Percentiles rank a stretch among this genome's conserved stretches.
These are phyloP conservation scores for Paraphaeosphaeria minitans DNA, from an alignment of 2,329 filamentous ascomycete species.

Conservation along the genomic window DNA sequence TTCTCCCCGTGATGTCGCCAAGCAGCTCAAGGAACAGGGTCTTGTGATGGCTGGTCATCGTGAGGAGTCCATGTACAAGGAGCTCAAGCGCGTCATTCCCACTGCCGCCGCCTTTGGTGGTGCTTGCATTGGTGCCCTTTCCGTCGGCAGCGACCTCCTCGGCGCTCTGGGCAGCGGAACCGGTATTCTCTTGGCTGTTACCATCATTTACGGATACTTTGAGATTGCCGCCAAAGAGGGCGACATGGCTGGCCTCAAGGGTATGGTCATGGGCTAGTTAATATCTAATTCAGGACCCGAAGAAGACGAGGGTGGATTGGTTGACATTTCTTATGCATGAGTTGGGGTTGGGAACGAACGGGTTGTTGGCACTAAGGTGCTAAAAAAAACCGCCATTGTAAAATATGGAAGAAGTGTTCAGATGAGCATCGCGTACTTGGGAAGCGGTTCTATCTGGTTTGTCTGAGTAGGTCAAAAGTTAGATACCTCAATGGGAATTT, in stretches of 20 bases:
- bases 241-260: conserved; percentile 80
- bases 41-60: conserved; percentile 99
- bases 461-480: conserved; percentile 6
- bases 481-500: conserved; percentile 6
- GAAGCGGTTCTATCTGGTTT: neutral
- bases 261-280: conserved; percentile 62
- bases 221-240: conserved; percentile 99
- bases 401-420: conserved; percentile 7
- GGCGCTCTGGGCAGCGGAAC: conserved; percentile 96
- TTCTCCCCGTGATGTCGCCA: conserved; percentile 95
- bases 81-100: conserved; percentile 98
- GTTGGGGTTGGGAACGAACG: neutral
- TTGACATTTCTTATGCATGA: neutral
- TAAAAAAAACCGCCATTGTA: neutral
- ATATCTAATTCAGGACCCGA: neutral
- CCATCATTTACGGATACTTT: conserved; percentile 99
- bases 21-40: conserved; percentile 99
- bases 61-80: conserved; percentile 99
- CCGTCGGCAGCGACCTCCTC: conserved; percentile 92
- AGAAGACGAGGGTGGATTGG: neutral
- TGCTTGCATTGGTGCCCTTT: conserved; percentile 97
- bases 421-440: conserved; percentile 3
- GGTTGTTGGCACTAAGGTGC: neutral
- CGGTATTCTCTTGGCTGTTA: conserved; percentile 96
- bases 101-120: conserved; percentile 98